Percentiles rank a stretch among this genome's conserved stretches.
These are phyloP conservation scores for Musa acuminata DNA, from an alignment of 176 grass and related monocot genomes.

Conservation along the genomic window DNA sequence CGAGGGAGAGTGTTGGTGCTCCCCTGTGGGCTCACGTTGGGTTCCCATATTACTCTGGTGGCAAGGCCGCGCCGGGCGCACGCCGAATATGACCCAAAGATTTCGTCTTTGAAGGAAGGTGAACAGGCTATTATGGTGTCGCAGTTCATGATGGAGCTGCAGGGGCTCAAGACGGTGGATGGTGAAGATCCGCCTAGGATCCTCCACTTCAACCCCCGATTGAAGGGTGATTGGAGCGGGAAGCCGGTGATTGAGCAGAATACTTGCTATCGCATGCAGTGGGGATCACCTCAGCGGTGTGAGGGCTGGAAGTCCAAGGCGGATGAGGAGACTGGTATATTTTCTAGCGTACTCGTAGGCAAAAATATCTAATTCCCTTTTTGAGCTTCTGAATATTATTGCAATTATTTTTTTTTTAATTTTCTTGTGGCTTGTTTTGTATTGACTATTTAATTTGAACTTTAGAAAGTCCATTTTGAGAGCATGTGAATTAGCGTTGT, in stretches of 20 bases:
- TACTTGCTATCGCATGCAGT: slow-evolving; percentile 98
- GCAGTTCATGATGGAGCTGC: slow-evolving; percentile 99
- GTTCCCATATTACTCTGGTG: slow-evolving; percentile 71
- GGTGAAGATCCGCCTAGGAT: slow-evolving; percentile 95
- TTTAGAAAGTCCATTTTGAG: not conserved
- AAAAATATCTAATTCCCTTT: not conserved
- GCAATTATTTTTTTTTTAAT: too few species aligned
- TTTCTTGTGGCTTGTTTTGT: not conserved
- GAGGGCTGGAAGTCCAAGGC: slow-evolving; percentile 77
- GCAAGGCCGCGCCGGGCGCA: slow-evolving; percentile 59
- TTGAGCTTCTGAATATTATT: not conserved
- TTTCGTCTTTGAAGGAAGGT: slow-evolving; percentile 52
- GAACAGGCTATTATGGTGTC: slow-evolving; percentile 80
- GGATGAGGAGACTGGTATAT: slow-evolving; percentile 69
- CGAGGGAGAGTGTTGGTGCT: slow-evolving; percentile 56
- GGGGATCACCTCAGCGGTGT: slow-evolving; percentile 65
- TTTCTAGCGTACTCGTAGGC: not conserved
- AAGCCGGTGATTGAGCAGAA: slow-evolving; percentile 95
- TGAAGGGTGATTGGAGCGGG: slow-evolving; percentile 87
- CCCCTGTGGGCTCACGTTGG: slow-evolving; percentile 88
- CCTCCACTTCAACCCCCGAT: slow-evolving; percentile 87
- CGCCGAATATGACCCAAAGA: slow-evolving; percentile 68
- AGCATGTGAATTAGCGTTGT: not conserved
- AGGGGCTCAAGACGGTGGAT: slow-evolving; percentile 73
- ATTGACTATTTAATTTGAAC: not conserved